Conservation (phyloP, 306 rosid genomes). For the cucumber (Cucumis sativus) region DNA sequence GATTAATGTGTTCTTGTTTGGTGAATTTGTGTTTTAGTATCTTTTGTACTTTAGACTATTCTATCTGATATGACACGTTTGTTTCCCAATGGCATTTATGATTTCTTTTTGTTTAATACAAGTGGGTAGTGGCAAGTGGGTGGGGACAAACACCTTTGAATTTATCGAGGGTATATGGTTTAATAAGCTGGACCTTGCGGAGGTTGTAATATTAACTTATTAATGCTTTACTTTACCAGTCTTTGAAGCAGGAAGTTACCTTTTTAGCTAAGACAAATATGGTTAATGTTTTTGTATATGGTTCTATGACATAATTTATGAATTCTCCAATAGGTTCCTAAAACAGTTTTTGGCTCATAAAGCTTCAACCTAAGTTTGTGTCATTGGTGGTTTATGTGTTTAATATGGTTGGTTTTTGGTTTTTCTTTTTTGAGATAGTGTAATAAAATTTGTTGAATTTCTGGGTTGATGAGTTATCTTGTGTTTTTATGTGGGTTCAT, state of each 20-base stretch:
- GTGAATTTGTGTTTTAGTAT: neutral
- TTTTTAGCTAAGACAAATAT: neutral
- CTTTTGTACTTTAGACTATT: neutral
- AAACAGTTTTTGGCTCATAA: neutral
- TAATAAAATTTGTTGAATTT: neutral
- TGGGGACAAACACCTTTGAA: no score
- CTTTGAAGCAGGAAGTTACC: neutral
- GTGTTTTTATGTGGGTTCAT: neutral
- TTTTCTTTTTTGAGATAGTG: neutral
- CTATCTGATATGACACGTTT: neutral
- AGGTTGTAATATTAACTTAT: no score
- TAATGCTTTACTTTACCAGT: no score
- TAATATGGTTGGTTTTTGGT: no score
- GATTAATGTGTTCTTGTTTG: neutral
- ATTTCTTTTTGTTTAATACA: neutral
- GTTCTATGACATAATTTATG: neutral
- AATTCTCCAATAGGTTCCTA: neutral
- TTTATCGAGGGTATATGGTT: no score
- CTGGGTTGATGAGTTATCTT: neutral
- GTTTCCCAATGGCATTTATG: neutral
- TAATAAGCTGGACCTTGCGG: no score
- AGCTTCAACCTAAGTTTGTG: neutral
- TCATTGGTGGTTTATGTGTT: neutral
- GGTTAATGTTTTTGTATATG: neutral
- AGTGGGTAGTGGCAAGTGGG: no score